phyloP scores from a whole-genome alignment of 495 filamentous ascomycete species.

The Xylaria telfairii region DNA sequence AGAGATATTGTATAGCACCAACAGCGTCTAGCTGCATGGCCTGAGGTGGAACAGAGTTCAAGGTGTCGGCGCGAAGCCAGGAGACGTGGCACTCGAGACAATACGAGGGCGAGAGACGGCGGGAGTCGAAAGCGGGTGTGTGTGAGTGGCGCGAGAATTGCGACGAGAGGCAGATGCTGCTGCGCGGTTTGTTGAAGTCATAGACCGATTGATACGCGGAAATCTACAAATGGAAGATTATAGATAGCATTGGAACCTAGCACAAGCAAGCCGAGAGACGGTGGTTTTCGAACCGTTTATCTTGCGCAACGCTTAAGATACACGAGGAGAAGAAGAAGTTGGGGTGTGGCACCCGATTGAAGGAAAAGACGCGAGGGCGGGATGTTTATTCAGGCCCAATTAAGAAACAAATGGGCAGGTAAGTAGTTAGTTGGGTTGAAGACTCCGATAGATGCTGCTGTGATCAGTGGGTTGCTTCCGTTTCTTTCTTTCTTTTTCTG shows the following conservation, averaged over 20 bases:
- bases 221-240: not conserved
- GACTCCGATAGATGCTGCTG: not conserved
- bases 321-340: not conserved
- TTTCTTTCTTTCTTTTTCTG: not conserved
- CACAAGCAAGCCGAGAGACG: constrained; percentile 2
- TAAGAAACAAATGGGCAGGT: not conserved
- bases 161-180: not conserved
- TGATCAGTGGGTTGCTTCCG: not conserved
- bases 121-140: not conserved
- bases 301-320: not conserved
- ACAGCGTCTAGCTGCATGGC: constrained; percentile 29
- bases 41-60: not conserved
- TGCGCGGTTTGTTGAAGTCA: not conserved
- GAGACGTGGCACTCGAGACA: not conserved
- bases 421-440: not conserved
- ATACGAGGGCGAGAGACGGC: not conserved
- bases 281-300: not conserved
- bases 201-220: not conserved
- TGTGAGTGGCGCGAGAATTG: not conserved
- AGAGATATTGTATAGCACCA: constrained; percentile 7
- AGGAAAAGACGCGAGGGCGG: not conserved
- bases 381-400: constrained; percentile 12
- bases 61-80: not conserved
- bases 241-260: not conserved
- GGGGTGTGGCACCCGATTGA: not conserved